These are phyloP conservation scores for Aspergillus pseudoterreus DNA, from an alignment of 2,329 filamentous ascomycete genomes.

Conservation along the genomic window DNA sequence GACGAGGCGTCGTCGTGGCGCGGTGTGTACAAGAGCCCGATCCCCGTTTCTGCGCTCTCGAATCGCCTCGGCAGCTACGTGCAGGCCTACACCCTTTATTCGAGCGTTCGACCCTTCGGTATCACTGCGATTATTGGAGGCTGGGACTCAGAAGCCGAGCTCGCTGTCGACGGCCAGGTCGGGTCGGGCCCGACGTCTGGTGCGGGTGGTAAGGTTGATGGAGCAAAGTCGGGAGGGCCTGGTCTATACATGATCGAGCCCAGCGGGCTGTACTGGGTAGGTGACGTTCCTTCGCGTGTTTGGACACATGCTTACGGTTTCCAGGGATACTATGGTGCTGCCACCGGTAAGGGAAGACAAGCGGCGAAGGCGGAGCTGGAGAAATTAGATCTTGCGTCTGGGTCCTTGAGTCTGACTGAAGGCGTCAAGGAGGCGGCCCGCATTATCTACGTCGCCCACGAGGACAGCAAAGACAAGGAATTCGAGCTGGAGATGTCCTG, in stretches of 20 bases:
- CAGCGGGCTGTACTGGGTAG: conserved; percentile 87
- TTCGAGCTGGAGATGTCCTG: conserved; percentile 99
- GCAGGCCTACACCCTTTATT: conserved; percentile 96
- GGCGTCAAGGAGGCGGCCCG: conserved; percentile 93
- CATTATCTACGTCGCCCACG: conserved; percentile 96
- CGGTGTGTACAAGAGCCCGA: conserved; percentile 89
- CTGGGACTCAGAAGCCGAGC: conserved; percentile 84
- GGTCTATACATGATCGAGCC: conserved; percentile 99
- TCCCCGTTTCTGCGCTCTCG: conserved; percentile 81
- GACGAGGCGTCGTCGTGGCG: conserved; percentile 92
- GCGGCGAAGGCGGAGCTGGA: conserved; percentile 97
- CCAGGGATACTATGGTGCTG: conserved; percentile 91
- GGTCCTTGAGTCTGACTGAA: conserved; percentile 73
- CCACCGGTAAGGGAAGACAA: conserved; percentile 94
- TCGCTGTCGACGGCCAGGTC: conserved; percentile 85
- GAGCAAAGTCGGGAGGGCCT: conserved; percentile 79
- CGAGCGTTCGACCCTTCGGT: conserved; percentile 92
- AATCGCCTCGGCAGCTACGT: conserved; percentile 93
- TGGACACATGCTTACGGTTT: conserved; percentile 15
- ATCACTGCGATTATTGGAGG: conserved; percentile 92
- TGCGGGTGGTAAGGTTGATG: conserved; percentile 75
- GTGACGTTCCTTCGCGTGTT: neutral
- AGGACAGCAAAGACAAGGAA: conserved; percentile 99
- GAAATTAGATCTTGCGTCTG: conserved; percentile 84
- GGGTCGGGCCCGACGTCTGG: conserved; percentile 74